Base-by-base conservation (phyloP, 164 flowering plant genomes). In the Houttuynia cordata region DNA sequence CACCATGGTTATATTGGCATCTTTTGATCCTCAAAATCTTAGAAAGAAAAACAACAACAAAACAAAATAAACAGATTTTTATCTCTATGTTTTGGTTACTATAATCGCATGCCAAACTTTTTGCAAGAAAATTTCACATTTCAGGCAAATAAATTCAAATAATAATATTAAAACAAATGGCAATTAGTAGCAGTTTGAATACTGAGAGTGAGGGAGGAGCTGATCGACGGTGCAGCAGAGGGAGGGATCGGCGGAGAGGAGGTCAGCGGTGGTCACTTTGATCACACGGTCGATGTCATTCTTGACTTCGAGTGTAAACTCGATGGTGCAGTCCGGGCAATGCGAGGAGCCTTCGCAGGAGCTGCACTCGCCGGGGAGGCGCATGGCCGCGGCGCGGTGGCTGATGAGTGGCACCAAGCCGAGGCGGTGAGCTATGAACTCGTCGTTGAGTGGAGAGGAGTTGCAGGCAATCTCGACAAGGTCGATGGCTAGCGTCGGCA, bases 311-410 rank as follows among this genome's bases (percentile, higher is more conserved):
- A 93, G 75, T 53, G 86, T 85, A 60, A 90, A 90, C 88, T 93
- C 97, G 22, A 90, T 95, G 37, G 96, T 86, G 74, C 99, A 93
- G 67, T 66, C 86, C 81, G 90, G 96, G 64, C 98, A 91, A 74
- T 85, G 95, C 7, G 96, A 95, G 60, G 88, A 96, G 0, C 98
- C 98, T 59, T 91, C 98, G 58, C 98, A 91, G 22, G 92, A 84
- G 69, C 87, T 88, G 59, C 98, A 91, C 68, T 91, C 96, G 9
- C 94, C 81, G 8, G 94, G 84, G 81, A 91, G 85, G 24, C 96
- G 80, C 98, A 91, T 93, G 58, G 58, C 19, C 96, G 90, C 90
- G 51, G 97, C 96, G 0, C 86, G 78, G 1, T 81, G 87, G 61
- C 88, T 80, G 64, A 85, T 82, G 61, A 90, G 81, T 0, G 99